Base-by-base conservation (phyloP, 2,329 filamentous ascomycete species). In the Sporothrix luriei region DNA sequence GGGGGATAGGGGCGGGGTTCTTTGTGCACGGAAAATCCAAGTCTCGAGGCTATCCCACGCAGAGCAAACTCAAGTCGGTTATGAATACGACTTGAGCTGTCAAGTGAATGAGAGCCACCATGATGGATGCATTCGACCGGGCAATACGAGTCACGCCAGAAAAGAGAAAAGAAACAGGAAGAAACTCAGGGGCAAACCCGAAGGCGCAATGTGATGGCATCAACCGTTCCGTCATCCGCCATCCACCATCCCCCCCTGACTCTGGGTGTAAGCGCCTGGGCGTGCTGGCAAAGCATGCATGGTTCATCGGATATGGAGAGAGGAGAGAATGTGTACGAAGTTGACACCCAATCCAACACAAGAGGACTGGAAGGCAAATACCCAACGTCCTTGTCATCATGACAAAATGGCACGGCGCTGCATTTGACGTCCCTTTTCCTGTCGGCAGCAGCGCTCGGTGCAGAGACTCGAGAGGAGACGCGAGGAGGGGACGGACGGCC, bases 191-290 rank as follows among this genome's bases (percentile, higher is more conserved):
- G 43, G 14, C 33, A 33, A 11, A 16, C 7, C 14, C n/a, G 46
- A 65, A 52, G 62, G 16, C 46, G 46, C 62, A 65, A 65, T 62
- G 46, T 46, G 62, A 65, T 65, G 62, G 62, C 46, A 65, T 65
- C 62, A 65, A 51, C 62, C 62, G 62, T 38, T 65, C 43, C 61
- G 24, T 13, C n/a, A 24, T 19, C 40, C 21, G 21, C 21, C 57
- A 61, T 19, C 59, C 49, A n/a, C 1, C n/a, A 16, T 26, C 10
- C 26, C 5, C 40, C 40, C 40, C 11, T 43, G 11, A 16, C 40
- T 43, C 40, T 16, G 11, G 33, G 14, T 43, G 40, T 16, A 16
- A 16, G 40, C 40, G 40, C 40, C 13, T 43, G 14, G 40, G 40
- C 40, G 19, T 6, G 52, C 24, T 2, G 33, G 57, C 9, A 61